A percentile compares a stretch with the other conserved stretches of the same genome.
Evolutionary conservation across 2,329 filamentous ascomycete species (phyloP).

Genomic region (Plenodomus lindquistii): DNA sequence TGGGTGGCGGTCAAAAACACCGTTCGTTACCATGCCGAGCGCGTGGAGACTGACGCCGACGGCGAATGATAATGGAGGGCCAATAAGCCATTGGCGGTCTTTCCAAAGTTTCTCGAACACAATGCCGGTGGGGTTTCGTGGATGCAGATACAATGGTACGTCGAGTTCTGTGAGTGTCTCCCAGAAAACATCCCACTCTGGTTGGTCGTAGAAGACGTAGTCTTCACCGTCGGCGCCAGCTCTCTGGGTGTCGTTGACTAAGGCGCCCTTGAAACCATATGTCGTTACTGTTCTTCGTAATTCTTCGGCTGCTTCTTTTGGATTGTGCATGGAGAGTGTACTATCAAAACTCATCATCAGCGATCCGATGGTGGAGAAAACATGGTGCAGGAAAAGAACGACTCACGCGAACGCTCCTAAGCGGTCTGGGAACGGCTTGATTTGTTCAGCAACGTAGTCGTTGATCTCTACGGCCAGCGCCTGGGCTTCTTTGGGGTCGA

Average conservation of each 20-base stretch:
- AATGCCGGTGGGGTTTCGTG: constrained; percentile 56
- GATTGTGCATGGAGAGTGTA: constrained; percentile 54
- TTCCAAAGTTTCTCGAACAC: constrained; percentile 63
- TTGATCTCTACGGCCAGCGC: constrained; percentile 52
- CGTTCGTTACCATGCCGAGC: constrained; percentile 56
- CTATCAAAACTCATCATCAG: too few relatives aligned
- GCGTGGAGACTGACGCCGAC: constrained; percentile 54
- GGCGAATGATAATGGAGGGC: constrained; percentile 39
- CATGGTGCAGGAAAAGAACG: too few relatives aligned
- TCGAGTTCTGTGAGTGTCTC: constrained; percentile 60
- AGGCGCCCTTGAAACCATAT: constrained; percentile 42
- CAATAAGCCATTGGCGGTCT: constrained; percentile 63
- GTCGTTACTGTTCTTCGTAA: constrained; percentile 59
- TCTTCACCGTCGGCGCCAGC: constrained; percentile 61
- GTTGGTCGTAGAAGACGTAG: constrained; percentile 67
- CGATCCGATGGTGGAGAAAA: too few relatives aligned
- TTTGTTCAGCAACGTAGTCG: constrained; percentile 50
- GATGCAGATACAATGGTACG: constrained; percentile 68
- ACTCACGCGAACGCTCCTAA: constrained; percentile 46
- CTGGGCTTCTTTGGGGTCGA: constrained; percentile 50
- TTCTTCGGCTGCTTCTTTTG: constrained; percentile 55
- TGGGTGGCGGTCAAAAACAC: constrained; percentile 55
- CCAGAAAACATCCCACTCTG: constrained; percentile 67
- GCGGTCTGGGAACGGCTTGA: constrained; percentile 48
- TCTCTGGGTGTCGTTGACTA: constrained; percentile 62